Conservation (phyloP, 108 stramenopile species). For the Skeletonema grethae region DNA sequence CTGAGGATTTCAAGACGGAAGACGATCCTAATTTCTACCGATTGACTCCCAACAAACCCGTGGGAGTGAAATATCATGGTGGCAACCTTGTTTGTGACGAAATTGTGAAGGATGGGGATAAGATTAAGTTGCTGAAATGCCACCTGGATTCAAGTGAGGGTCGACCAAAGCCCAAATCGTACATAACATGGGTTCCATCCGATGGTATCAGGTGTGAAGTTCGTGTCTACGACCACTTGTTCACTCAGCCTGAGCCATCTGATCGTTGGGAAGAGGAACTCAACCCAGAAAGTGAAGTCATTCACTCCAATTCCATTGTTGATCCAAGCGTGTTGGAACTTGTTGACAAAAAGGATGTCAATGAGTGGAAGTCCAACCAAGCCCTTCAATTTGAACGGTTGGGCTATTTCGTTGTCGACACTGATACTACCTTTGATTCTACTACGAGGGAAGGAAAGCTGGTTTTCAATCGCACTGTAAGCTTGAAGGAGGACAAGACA, state of each 20-base stretch:
- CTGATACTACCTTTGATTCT: conserved; percentile 79
- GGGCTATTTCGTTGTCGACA: conserved; percentile 97
- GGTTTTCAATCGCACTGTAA: conserved; percentile 96
- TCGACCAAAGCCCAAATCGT: conserved; percentile 78
- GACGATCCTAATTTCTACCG: conserved; percentile 89
- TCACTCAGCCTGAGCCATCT: conserved; percentile 83
- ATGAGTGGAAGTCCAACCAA: conserved; percentile 75
- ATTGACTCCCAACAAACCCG: conserved; percentile 92
- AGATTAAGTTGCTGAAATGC: conserved; percentile 65
- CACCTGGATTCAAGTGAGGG: conserved; percentile 65
- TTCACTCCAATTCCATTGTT: conserved; percentile 71
- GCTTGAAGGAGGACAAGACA: conserved; percentile 83
- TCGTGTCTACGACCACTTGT: conserved; percentile 95
- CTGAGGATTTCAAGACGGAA: conserved; percentile 85
- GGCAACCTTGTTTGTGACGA: conserved; percentile 79
- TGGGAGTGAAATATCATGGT: conserved; percentile 91
- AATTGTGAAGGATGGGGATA: conserved; percentile 53
- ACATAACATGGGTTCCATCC: conserved; percentile 82
- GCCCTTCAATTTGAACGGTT: conserved; percentile 94
- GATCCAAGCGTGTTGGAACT: conserved; percentile 72
- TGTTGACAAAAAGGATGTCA: conserved; percentile 57
- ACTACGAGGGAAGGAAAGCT: conserved; percentile 59
- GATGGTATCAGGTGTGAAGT: conserved; percentile 71
- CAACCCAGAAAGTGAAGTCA: conserved; percentile 83
- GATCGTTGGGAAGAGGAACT: conserved; percentile 93